These are phyloP conservation scores for Peronospora destructor DNA, from an alignment of 352 stramenopile species.

Conservation along the genomic window DNA sequence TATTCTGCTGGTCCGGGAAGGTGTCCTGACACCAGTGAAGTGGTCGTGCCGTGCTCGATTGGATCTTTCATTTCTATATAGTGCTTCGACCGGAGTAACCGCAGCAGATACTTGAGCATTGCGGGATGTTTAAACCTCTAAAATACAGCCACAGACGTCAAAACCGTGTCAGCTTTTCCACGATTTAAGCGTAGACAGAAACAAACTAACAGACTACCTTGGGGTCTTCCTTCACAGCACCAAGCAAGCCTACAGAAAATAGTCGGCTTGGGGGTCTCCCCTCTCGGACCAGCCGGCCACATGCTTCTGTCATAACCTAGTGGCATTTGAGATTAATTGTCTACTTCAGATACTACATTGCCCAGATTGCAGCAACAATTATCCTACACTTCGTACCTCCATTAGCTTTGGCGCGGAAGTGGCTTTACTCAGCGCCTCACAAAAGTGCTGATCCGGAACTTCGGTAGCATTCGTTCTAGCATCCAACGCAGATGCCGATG, in stretches of 20 bases:
- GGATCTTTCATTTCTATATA: conserved; percentile 48
- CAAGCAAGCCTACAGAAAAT: conserved; percentile 53
- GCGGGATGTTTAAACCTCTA: conserved; percentile 47
- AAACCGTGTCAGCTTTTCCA: not conserved
- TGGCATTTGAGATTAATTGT: not conserved
- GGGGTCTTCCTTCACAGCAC: conserved; percentile 47
- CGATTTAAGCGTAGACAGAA: not conserved
- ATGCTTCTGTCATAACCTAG: conserved; percentile 46
- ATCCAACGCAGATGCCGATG: conserved; percentile 21
- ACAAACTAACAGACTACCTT: conserved; percentile 16
- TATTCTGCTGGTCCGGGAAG: conserved; percentile 25
- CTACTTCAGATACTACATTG: not conserved
- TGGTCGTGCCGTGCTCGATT: conserved; percentile 18
- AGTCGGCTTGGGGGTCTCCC: conserved; percentile 46
- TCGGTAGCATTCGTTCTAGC: conserved; percentile 18
- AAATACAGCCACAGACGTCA: not conserved
- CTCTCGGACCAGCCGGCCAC: conserved; percentile 51
- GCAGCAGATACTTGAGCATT: conserved; percentile 72
- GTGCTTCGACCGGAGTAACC: conserved; percentile 75
- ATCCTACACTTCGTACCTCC: conserved; percentile 25
- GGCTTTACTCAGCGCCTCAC: conserved; percentile 34
- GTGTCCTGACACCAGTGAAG: conserved; percentile 17
- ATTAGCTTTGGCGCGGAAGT: conserved; percentile 43
- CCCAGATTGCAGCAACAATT: not conserved
- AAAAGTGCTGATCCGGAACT: conserved; percentile 48